Evolutionary conservation across 2,329 filamentous ascomycete genomes (phyloP).

Genomic region (Rhinocladiella mackenziei): DNA sequence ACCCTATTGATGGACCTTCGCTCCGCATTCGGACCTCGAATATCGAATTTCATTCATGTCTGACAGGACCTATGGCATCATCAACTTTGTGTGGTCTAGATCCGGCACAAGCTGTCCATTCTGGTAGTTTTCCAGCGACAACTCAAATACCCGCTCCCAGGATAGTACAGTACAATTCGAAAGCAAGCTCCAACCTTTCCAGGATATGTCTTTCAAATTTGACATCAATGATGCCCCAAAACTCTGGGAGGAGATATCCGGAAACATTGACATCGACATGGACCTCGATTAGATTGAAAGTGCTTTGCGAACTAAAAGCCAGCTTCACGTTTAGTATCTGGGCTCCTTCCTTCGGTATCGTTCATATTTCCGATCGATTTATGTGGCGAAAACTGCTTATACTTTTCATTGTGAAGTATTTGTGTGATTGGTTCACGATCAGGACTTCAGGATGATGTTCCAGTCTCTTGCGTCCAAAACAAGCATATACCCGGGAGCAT

Average conservation of each 20-base stretch:
- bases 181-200: conserved; percentile 21
- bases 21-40: conserved; percentile 28
- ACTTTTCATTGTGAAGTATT: too few relatives aligned
- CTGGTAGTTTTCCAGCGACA: conserved; percentile 15
- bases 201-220: conserved; percentile 36
- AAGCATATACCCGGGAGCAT: conserved; percentile 61
- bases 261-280: conserved; percentile 41
- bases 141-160: conserved; percentile 3
- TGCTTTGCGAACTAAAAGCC: conserved; percentile 20
- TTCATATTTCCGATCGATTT: too few relatives aligned
- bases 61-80: conserved; percentile 5
- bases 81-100: conserved; percentile 3
- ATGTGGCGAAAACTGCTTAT: too few relatives aligned
- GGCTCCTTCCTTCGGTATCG: too few relatives aligned
- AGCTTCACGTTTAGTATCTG: too few relatives aligned
- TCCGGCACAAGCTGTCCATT: not conserved
- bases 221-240: conserved; percentile 38
- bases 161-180: conserved; percentile 1
- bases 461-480: conserved; percentile 47
- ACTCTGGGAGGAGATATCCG: conserved; percentile 42
- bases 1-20: conserved; percentile 38
- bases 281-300: conserved; percentile 38
- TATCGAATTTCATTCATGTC: conserved; percentile 2
- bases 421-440: too few relatives aligned
- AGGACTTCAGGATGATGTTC: conserved; percentile 16